Percentiles rank a stretch among this genome's conserved stretches.
phyloP scores from a whole-genome alignment of 2,329 filamentous ascomycete species.

The Microcyclospora tardicrescens region DNA sequence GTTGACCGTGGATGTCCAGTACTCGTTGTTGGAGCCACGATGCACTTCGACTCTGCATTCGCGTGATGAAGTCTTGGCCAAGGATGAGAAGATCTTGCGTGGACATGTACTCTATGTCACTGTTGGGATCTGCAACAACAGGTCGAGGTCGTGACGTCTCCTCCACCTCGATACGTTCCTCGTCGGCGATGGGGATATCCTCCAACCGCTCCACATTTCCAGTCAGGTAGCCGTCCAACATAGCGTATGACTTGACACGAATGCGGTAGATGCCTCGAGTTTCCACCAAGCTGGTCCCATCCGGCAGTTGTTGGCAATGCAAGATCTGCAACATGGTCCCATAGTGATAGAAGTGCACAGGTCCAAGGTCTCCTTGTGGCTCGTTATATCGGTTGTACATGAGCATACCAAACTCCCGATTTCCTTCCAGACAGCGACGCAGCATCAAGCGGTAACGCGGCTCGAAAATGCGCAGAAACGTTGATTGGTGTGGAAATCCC shows the following conservation, averaged over 20 bases:
- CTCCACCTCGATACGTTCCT: constrained; percentile 60
- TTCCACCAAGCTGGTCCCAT: constrained; percentile 72
- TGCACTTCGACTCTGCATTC: constrained; percentile 55
- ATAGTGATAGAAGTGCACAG: constrained; percentile 52
- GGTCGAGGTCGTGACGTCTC: constrained; percentile 39
- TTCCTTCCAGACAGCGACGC: constrained; percentile 58
- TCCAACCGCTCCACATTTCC: constrained; percentile 66
- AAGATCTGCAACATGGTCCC: constrained; percentile 69
- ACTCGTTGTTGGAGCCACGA: constrained; percentile 64
- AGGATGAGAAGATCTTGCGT: constrained; percentile 58
- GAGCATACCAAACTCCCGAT: constrained; percentile 75
- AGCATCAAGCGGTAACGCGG: constrained; percentile 89
- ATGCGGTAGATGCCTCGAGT: constrained; percentile 67
- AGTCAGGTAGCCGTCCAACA: constrained; percentile 64
- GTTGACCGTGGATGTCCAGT: constrained; percentile 61
- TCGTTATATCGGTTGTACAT: constrained; percentile 48
- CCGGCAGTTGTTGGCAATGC: constrained; percentile 58
- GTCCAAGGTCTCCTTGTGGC: constrained; percentile 40
- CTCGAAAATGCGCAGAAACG: constrained; percentile 84
- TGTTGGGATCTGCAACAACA: constrained; percentile 16
- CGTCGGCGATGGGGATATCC: constrained; percentile 68
- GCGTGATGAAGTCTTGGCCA: constrained; percentile 52
- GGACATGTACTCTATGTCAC: constrained; percentile 44
- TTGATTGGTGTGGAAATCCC: constrained; percentile 70
- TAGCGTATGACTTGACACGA: constrained; percentile 50